These are phyloP conservation scores for Xylariomycetidae sp. DNA, from an alignment of 2,329 filamentous ascomycete genomes.

Conservation along the genomic window DNA sequence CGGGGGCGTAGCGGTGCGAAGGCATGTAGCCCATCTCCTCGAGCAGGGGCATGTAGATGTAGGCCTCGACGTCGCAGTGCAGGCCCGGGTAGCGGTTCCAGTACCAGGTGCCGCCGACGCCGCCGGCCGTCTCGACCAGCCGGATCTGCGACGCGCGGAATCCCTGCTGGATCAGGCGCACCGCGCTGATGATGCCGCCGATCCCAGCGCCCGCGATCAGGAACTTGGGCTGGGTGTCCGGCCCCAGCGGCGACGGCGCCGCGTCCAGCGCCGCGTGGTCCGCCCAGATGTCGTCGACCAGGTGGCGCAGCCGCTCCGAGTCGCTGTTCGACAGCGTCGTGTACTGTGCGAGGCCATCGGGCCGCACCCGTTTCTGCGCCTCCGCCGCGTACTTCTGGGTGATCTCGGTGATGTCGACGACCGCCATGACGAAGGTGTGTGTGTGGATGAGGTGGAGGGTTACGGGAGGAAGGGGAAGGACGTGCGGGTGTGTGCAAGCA, in stretches of 20 bases:
- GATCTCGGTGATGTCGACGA: conserved; percentile 14
- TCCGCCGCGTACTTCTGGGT: conserved; percentile 23
- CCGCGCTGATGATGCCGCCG: conserved; percentile 19
- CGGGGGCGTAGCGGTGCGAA: conserved; percentile 33
- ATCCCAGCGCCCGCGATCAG: conserved; percentile 23
- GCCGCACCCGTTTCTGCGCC: conserved; percentile 23
- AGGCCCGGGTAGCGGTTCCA: conserved; percentile 46
- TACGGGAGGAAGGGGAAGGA: too few relatives aligned
- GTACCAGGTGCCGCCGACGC: conserved; percentile 46
- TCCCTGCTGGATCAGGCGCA: conserved; percentile 29
- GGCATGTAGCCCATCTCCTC: conserved; percentile 57
- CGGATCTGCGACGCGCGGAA: conserved; percentile 32
- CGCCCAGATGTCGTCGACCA: conserved; percentile 24
- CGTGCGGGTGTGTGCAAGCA: too few relatives aligned
- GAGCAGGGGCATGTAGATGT: conserved; percentile 53
- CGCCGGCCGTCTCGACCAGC: conserved; percentile 35
- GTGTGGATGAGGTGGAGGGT: too few relatives aligned
- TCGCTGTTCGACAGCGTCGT: conserved; percentile 16
- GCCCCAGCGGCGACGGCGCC: conserved; percentile 12
- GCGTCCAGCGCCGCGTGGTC: conserved; percentile 25
- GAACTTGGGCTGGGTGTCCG: conserved; percentile 21
- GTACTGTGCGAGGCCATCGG: conserved; percentile 22
- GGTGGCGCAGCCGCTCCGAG: conserved; percentile 22
- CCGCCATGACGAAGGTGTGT: too few relatives aligned
- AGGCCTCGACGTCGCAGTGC: conserved; percentile 53